Base-by-base conservation (phyloP, 2,329 filamentous ascomycete species). In the Arthrobotrys megalospora region DNA sequence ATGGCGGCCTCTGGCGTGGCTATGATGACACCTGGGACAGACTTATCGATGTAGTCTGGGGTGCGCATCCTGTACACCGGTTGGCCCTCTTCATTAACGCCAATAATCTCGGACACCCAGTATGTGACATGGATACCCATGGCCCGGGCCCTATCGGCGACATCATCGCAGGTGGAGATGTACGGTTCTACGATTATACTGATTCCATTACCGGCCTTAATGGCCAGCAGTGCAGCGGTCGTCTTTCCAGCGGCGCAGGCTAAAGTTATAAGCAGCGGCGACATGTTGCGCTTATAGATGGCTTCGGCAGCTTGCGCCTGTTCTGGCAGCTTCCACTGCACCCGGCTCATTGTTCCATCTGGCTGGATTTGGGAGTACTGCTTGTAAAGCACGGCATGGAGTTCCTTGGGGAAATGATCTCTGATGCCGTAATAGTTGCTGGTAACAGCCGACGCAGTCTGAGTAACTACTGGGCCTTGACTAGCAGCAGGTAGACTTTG, bases 191-290 rank as follows among this genome's bases (percentile, higher is more conserved):
- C 16, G 8, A 67, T 67, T 5, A 67, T 32, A 12, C 47, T 67
- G 7, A 67, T 67, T 1, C 47, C 64, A 38, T 53, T 67, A 2
- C 16, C 32, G 1, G 32, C 64, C 14, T n/a, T 28, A 7, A 67
- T 53, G 2, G 48, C 64, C 1, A 67, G 14, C 28, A 67, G n/a
- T 1, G 48, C 48, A 19, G 48, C 48, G 2, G 45, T 55, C 1
- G 64, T 55, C 21, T 67, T 67, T 1, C 64, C 64, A n/a, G 48
- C 64, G n/a, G 48, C 45, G 19, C 47, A 53, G 7, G 32, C 28
- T 2, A 67, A n/a, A 14, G 19, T 43, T 1, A 67, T 41, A 14
- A 67, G n/a, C 11, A 67, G 19, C 10, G 64, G 48, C 2, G 62
- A 65, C 1, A 48, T n/a, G 11, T 55, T 67, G 10, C 48, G 19